phyloP scores from a whole-genome alignment of 441 rosid species.

The Populus hybrid region DNA sequence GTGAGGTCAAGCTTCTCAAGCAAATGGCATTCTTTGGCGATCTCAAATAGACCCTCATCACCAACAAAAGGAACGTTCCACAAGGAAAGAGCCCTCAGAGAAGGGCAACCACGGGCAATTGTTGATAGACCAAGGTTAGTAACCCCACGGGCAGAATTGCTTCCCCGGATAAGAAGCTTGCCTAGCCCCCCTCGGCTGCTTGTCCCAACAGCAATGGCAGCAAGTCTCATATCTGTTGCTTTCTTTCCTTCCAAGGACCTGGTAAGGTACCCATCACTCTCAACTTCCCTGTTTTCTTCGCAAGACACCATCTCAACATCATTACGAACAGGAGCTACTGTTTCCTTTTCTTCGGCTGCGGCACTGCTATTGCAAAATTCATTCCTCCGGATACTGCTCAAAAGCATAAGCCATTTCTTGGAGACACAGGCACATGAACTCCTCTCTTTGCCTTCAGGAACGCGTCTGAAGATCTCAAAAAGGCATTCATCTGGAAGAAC shows the following conservation, averaged over 20 bases:
- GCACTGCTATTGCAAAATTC: conserved; percentile 35
- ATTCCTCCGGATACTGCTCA: conserved; percentile 52
- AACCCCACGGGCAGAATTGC: conserved; percentile 51
- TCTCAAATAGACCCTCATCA: conserved; percentile 62
- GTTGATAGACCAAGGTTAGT: conserved; percentile 66
- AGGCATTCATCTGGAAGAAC: conserved; percentile 89
- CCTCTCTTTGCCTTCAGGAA: conserved; percentile 68
- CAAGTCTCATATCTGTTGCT: conserved; percentile 24
- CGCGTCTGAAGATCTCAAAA: conserved; percentile 77
- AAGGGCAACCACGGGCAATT: conserved; percentile 76
- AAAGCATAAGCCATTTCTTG: conserved; percentile 75
- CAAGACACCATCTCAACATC: conserved; percentile 39
- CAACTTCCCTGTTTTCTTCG: conserved; percentile 31
- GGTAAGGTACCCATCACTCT: conserved; percentile 53
- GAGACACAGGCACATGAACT: conserved; percentile 76
- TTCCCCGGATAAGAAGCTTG: conserved; percentile 79
- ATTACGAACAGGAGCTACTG: conserved; percentile 13
- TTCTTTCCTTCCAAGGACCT: conserved; percentile 88
- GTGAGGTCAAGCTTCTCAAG: conserved; percentile 86
- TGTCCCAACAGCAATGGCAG: conserved; percentile 83
- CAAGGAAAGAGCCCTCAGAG: conserved; percentile 69
- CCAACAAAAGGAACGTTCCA: conserved; percentile 72
- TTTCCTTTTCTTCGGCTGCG: conserved; percentile 11
- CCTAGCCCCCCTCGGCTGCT: conserved; percentile 74
- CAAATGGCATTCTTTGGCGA: conserved; percentile 62